Base-by-base conservation (phyloP, 2,329 filamentous ascomycete genomes). In the Fusarium gaditjirri region DNA sequence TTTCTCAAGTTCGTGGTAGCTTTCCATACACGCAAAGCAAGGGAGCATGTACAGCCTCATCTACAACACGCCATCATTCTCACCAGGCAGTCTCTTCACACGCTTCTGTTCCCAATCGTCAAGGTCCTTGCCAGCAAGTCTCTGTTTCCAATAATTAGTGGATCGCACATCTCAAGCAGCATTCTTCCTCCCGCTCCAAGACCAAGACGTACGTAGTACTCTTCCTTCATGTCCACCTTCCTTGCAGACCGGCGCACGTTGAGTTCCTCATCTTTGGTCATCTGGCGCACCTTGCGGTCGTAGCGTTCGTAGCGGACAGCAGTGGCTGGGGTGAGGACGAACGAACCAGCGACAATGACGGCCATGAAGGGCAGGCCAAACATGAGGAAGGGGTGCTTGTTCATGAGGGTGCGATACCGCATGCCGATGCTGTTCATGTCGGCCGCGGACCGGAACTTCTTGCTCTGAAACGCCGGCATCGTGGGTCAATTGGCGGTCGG, bases 101-200 rank as follows among this genome's bases (percentile, higher is more conserved):
- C 97, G 90, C 83, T 96, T 97, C 83, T 98, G 96, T 81, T 98
- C 95, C 96, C 96, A 99, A 79, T 94, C 89, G 78, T 99, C 95
- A 68, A 98, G 84, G 79, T 98, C 96, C 81, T 97, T 97, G 36
- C 93, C 93, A 93, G 85, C 74, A 46, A 79, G 73, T 60, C 78
- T 77, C 80, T 81, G 65, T 68, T 31, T 50, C 41, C 58, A 56
- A 52, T 16, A 53, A 50, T 77, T 55, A 73, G 75, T 66, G 33
- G 64, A 50, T 27, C 25, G 17, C 41, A 52, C 27, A 42, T 36
- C 46, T 21, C n/a, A 52, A 17, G 41, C 31, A 52, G n/a, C 44
- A 49, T 61, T 62, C 63, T 52, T 52, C 38, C 35, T 21, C n/a
- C 35, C 31, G 39, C 43, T 49, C 42, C 43, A 42, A 49, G 27